A percentile compares a stretch with the other conserved stretches of the same genome.
Evolutionary conservation across 176 grass and related monocot species (phyloP).

Genomic region (Rhynchospora tenuis): DNA sequence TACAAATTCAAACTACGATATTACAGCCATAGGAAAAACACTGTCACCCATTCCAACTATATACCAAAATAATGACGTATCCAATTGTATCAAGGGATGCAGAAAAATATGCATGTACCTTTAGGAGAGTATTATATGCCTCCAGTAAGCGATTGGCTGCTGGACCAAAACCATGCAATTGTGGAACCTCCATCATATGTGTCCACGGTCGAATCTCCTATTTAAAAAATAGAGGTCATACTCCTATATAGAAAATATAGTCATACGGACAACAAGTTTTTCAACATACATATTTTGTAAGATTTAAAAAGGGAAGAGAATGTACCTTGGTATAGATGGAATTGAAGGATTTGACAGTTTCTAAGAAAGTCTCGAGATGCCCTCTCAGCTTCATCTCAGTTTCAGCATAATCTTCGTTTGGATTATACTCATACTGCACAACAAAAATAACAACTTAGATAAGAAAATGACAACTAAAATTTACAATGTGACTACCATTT

Average conservation of each 20-base stretch:
- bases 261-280: conserved; percentile 3
- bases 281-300: background rate
- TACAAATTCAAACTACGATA: background rate
- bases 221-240: background rate
- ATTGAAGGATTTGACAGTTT: conserved; percentile 93
- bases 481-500: background rate
- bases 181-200: conserved; percentile 99
- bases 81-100: background rate
- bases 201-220: conserved; percentile 99
- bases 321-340: conserved; percentile 86
- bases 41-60: background rate
- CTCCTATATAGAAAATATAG: conserved; percentile 32
- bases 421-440: conserved; percentile 90
- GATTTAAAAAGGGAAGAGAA: background rate
- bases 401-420: conserved; percentile 87
- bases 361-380: conserved; percentile 82
- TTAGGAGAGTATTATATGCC: conserved; percentile 91
- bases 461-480: background rate
- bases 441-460: conserved; percentile 8
- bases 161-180: conserved; percentile 95
- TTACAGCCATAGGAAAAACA: background rate
- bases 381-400: conserved; percentile 88
- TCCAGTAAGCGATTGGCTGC: conserved; percentile 93
- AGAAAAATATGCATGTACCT: conserved; percentile 37
- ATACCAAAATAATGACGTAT: background rate